Evolutionary conservation across 306 rosid genomes (phyloP).

Genomic region (Parietaria judaica): DNA sequence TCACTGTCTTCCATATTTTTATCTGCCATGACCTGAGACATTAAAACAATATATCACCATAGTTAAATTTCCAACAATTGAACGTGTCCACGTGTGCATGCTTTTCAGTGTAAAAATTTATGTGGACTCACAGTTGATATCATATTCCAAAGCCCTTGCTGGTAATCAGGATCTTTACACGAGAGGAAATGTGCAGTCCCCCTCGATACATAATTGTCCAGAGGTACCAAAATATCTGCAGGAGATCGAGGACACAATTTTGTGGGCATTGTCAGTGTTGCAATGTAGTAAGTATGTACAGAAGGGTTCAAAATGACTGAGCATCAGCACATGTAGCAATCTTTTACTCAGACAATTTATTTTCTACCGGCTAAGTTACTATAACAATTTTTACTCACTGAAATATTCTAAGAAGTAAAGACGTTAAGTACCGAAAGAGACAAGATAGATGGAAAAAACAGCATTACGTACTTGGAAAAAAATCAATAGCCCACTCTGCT

Average conservation of each 20-base stretch:
- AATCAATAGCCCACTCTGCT: constrained; percentile 90
- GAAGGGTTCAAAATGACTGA: not conserved
- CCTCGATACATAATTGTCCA: constrained; percentile 90
- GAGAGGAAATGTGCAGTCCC: constrained; percentile 81
- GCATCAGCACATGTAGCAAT: too few relatives aligned
- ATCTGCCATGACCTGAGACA: constrained; percentile 61
- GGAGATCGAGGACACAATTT: not conserved
- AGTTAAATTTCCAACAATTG: too few relatives aligned
- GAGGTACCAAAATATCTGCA: constrained; percentile 87
- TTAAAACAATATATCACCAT: not conserved
- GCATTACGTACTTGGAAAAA: constrained; percentile 63
- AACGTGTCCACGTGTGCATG: too few relatives aligned
- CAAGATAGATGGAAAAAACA: not conserved
- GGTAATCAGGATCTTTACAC: constrained; percentile 81
- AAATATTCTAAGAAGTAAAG: not conserved
- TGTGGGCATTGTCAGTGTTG: constrained; percentile 4
- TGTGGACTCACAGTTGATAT: constrained; percentile 64
- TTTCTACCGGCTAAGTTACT: too few relatives aligned
- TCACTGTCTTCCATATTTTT: constrained; percentile 83
- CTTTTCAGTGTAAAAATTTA: not conserved
- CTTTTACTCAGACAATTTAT: too few relatives aligned
- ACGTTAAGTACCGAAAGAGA: not conserved
- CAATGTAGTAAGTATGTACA: not conserved
- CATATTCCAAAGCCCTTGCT: constrained; percentile 87
- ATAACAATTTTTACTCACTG: not conserved